These are phyloP conservation scores for Prunus salicina DNA, from an alignment of 306 rosid genomes.

Conservation along the genomic window DNA sequence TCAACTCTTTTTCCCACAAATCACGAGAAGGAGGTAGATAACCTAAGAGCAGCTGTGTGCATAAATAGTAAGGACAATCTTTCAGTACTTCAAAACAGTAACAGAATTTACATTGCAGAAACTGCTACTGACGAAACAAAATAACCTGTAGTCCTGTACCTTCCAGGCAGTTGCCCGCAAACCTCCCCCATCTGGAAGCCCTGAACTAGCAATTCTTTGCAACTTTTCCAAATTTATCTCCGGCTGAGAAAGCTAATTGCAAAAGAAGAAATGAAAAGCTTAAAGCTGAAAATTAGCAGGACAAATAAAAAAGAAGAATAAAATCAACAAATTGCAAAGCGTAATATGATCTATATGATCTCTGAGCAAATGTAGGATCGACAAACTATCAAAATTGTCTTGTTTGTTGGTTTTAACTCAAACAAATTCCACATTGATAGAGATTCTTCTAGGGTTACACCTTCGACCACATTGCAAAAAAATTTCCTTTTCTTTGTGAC, in stretches of 20 bases:
- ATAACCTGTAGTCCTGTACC: conserved; percentile 35
- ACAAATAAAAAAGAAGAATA: neutral
- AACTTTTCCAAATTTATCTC: conserved; percentile 71
- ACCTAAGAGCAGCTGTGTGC: conserved; percentile 69
- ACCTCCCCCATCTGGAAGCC: conserved; percentile 71
- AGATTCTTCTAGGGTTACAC: neutral
- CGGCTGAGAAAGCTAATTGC: conserved; percentile 47
- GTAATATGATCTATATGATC: no score
- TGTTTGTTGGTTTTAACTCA: neutral
- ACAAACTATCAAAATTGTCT: neutral
- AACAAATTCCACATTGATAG: neutral
- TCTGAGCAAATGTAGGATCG: neutral
- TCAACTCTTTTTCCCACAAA: conserved; percentile 57
- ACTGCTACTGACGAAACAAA: neutral
- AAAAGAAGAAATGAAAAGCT: neutral
- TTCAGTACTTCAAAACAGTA: neutral
- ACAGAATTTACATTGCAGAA: neutral
- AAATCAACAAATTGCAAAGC: neutral
- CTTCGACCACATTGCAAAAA: neutral
- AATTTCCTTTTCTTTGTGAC: neutral
- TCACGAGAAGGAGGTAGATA: conserved; percentile 67
- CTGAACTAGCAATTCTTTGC: conserved; percentile 66
- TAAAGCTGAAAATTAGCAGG: neutral
- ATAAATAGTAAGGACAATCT: conserved; percentile 36
- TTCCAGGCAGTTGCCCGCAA: conserved; percentile 74